Base-by-base conservation (phyloP, 805 yeast genomes). In the Lachancea quebecensis region DNA sequence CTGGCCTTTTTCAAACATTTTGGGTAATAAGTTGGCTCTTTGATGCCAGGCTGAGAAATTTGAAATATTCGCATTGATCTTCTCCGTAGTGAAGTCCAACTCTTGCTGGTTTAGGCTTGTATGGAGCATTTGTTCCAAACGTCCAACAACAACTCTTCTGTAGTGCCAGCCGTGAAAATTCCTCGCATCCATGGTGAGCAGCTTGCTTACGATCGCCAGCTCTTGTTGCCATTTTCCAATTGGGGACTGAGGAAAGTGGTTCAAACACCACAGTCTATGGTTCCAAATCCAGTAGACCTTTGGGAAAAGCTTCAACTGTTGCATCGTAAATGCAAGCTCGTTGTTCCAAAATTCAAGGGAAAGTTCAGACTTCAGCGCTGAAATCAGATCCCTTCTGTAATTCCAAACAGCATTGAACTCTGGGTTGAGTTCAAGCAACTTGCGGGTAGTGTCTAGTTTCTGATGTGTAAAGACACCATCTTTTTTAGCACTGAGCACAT, bases 231-330 rank as follows among this genome's bases (percentile, higher is more conserved):
- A 88, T 44, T 81, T 66, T n/a, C 44, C 43, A 3, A 46, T 41
- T 2, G 59, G 51, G 10, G 82, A 77, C 0, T 58, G 54, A 1
- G 73, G 70, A 30, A 77, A 75, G 15, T 69, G 59, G 31, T 76
- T 72, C 34, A 91, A 64, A 37, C 85, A 75, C 98, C 99, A 93
- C 10, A 76, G 67, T 32, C 99, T 71, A 60, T 93, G 97, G 54
- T 82, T 85, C 97, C 98, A 93, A 10, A 93, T 81, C 96, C 98
- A 93, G 59, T 93, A 93, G 35, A 90, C 87, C 61, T 93, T 93
- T 1, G 99, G 98, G 52, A 66, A 81, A 45, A 71, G 65, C 44
- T 75, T 76, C 54, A 93, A 65, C 51, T 79, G 76, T 0, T 60
- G 64, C 67, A 82, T 70, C 1, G 81, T 72, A 57, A 86, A 79